Evolutionary conservation across 2,329 filamentous ascomycete species (phyloP), one percentile per base, ranked within the genome.

Genomic region (Fusarium coffeatum): DNA sequence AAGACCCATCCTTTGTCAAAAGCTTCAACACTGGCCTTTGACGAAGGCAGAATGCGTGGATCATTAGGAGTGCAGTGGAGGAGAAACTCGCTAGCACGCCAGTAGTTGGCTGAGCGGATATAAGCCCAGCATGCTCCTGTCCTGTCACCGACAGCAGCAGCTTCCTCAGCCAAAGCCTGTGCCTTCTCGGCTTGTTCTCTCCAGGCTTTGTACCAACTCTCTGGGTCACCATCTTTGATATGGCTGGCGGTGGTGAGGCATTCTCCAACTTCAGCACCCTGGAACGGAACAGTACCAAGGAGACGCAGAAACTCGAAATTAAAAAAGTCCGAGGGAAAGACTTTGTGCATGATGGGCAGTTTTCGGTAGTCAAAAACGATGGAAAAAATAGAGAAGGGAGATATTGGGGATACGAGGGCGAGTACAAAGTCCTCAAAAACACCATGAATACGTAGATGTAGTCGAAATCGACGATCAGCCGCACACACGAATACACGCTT

Each of bases 251-350:
- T 80, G 28, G 79, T 77, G 7, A 84, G 77, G 15, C 72, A 77
- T 58, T 85, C 83, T 23, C 75, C 81, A 3, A 81, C 72, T 8
- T 84, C 82, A 55, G 73, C 74, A 0, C 83, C 83, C 5, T 76
- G 77, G 16, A 67, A 71, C 1, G 76, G 72, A 0, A 81, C 76
- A 3, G 70, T 80, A 46, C 77, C 79, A 8, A 84, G 77, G 25
- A 85, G 50, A 8, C 83, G 80, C 15, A 81, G 50, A 7, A 75
- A 69, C 66, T 85, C 83, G 64, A 85, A 84, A 66, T 84, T 73
- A 76, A 81, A 83, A 59, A 50, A 63, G 20, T 59, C 25, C 5
- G 71, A 62, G 34, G 42, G 56, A 65, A 79, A 80, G 51, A 80
- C 72, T 48, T 71, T 69, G 59, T 75, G 68, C 75, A 81, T 80